Percentiles rank a stretch among this genome's conserved stretches.
Conservation (phyloP, 257 asterid species). For the Ilex aquifolium region DNA sequence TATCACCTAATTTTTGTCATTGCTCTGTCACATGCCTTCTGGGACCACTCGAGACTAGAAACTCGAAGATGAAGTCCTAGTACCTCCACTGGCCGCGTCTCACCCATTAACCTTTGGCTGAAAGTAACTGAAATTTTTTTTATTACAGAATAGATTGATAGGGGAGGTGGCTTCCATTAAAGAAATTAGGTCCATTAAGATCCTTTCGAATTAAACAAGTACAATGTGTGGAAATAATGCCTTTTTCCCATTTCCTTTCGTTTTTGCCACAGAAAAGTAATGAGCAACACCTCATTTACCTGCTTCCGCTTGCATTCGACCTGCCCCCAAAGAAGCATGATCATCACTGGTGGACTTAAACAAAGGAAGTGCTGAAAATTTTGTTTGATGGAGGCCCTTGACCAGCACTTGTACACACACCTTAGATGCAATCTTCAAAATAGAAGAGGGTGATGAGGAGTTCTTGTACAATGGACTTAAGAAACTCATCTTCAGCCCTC, state of each 20-base stretch:
- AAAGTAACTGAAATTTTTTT: conserved; percentile 18
- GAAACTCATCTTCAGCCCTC: too few relatives aligned
- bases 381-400: too few relatives aligned
- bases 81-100: conserved; percentile 15
- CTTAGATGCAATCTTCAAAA: too few relatives aligned
- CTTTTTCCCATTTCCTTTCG: background rate
- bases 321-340: too few relatives aligned
- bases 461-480: too few relatives aligned
- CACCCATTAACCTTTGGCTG: conserved; percentile 20
- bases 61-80: too few relatives aligned
- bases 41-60: too few relatives aligned
- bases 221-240: conserved; percentile 4
- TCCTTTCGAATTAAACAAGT: conserved; percentile 16
- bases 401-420: too few relatives aligned
- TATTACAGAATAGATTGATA: conserved; percentile 7
- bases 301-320: background rate
- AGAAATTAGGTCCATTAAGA: conserved; percentile 5
- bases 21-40: too few relatives aligned
- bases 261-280: too few relatives aligned
- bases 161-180: conserved; percentile 17
- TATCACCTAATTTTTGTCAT: too few relatives aligned
- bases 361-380: conserved; percentile 1
- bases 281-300: conserved; percentile 18
- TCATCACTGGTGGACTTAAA: background rate
- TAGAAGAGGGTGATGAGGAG: too few relatives aligned